A percentile compares a stretch with the other conserved stretches of the same genome.
phyloP scores from a whole-genome alignment of 2,329 filamentous ascomycete genomes.

The Ascosphaera apis region DNA sequence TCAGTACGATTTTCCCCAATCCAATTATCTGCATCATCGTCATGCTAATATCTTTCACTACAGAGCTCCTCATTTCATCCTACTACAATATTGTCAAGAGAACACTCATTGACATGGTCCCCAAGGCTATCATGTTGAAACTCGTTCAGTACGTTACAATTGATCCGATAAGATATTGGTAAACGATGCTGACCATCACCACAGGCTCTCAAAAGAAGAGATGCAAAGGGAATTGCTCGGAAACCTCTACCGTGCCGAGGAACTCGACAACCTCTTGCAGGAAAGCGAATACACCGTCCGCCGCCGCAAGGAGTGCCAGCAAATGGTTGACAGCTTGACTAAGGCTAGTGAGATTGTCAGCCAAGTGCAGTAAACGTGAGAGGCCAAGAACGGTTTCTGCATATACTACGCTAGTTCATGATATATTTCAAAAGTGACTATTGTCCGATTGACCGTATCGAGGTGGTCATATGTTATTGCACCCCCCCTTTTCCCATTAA shows the following conservation, averaged over 20 bases:
- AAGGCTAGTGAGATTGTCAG: slow-evolving; percentile 93
- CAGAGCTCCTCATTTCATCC: slow-evolving; percentile 81
- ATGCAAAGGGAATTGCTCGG: slow-evolving; percentile 95
- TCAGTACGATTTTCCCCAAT: slow-evolving; percentile 42
- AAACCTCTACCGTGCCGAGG: slow-evolving; percentile 85
- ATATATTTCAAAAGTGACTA: too few relatives aligned
- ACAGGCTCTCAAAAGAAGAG: slow-evolving; percentile 80
- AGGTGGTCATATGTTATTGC: too few relatives aligned
- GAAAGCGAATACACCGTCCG: slow-evolving; percentile 94
- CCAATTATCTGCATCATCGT: neutral
- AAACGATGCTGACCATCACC: too few relatives aligned
- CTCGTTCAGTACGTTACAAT: slow-evolving; percentile 58
- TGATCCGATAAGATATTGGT: too few relatives aligned
- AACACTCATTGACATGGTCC: slow-evolving; percentile 99
- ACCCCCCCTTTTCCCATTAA: too few relatives aligned
- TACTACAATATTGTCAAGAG: slow-evolving; percentile 97
- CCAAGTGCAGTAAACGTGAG: slow-evolving; percentile 32
- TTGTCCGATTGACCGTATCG: too few relatives aligned
- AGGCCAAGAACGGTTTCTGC: neutral
- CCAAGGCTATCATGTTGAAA: slow-evolving; percentile 95
- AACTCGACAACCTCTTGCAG: slow-evolving; percentile 84
- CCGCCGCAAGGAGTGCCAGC: slow-evolving; percentile 90
- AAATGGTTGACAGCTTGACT: slow-evolving; percentile 88
- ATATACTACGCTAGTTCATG: neutral
- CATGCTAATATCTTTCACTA: slow-evolving; percentile 4